Base-by-base conservation (phyloP, 78 protist species). In the Dictyostelium firmibasis region DNA sequence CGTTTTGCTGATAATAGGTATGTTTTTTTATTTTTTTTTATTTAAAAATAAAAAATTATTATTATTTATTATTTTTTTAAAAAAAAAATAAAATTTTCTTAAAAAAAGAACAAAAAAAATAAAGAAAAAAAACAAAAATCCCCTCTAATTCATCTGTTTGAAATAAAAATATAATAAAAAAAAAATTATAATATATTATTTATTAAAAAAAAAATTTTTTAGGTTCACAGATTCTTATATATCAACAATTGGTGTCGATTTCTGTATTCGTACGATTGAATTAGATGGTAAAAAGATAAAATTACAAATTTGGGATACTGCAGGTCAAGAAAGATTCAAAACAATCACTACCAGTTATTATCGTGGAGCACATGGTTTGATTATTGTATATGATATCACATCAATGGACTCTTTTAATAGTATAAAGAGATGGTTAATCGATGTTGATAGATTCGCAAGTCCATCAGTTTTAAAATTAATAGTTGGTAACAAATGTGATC, bases 181-280 rank as follows among this genome's bases (percentile, higher is more conserved):
- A n/a, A n/a, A n/a, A n/a, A n/a, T n/a, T n/a, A n/a, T n/a, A n/a
- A n/a, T n/a, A n/a, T 44, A 9, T 44, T 44, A 8, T 44, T 44
- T 44, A 8, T 9, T 44, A 44, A 44, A 44, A 47, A 47, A 10
- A 10, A 47, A 47, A 47, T 11, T 11, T 11, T 11, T 2, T 11
- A 47, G 62, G 20, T 99, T 97, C 86, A 97, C 95, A 25, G 81
- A 97, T 2, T 83, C 84, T 25, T 96, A 98, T 97, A 98, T 97
- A 85, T 84, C 98, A 7, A 99, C 99, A 60, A 98, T 99, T 33
- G 99, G 99, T 86, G 96, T 94, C 16, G 96, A 94, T 85, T 94
- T 94, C 64, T 89, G 99, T 93, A 98, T 99, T 96, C 92, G 99
- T 41, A 98, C 99, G 20, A 93, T 99, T 23, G 98, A 97, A 50